phyloP scores from a whole-genome alignment of 2,329 filamentous ascomycete genomes.

The Teratosphaeriaceae sp. region DNA sequence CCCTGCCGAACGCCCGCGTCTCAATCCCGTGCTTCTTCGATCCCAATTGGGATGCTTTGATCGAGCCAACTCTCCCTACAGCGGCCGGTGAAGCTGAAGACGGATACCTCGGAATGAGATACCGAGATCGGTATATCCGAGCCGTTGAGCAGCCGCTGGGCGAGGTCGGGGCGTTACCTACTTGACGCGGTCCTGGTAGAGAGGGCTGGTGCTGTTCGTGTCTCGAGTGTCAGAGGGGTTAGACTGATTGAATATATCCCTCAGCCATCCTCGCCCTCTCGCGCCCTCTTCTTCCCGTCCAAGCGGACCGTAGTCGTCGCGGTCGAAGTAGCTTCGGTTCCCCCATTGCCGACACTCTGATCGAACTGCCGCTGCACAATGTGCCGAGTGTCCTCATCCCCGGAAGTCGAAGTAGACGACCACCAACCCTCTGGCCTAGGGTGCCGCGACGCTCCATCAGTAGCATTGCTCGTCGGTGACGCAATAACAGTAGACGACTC shows the following conservation, averaged over 20 bases:
- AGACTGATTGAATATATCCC: too few species aligned
- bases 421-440: constrained; percentile 14
- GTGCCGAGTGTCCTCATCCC: neutral
- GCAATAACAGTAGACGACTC: neutral
- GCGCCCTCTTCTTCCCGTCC: too few species aligned
- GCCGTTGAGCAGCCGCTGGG: neutral
- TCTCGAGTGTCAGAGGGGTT: too few species aligned
- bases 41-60: constrained; percentile 2
- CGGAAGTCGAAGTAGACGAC: constrained; percentile 2
- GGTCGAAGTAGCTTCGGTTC: too few species aligned
- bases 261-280: too few species aligned
- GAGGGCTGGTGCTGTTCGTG: too few species aligned
- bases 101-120: neutral
- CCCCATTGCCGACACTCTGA: too few species aligned
- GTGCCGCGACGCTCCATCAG: neutral
- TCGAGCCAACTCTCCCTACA: neutral
- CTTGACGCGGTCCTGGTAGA: too few species aligned
- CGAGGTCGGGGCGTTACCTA: neutral
- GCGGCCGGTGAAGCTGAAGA: neutral
- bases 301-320: too few species aligned
- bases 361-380: too few species aligned
- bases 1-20: neutral
- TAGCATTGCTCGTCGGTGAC: neutral
- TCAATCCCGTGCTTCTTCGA: constrained; percentile 3
- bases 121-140: neutral